Conservation (phyloP, 2,329 filamentous ascomycete species). For the Diplodia scrobiculata region DNA sequence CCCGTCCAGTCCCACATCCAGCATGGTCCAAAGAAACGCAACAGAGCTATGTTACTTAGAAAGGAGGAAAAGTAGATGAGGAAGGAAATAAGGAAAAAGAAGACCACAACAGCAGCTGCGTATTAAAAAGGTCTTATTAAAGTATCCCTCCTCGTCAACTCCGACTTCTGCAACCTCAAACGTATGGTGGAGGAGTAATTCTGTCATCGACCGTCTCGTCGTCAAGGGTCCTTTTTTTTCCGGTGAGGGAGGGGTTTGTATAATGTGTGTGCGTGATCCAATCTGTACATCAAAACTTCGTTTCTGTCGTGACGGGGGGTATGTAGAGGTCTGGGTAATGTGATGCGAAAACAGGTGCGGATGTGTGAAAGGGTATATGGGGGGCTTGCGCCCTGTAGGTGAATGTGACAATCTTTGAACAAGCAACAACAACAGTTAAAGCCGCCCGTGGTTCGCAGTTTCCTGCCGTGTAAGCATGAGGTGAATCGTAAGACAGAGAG, state of each 20-base stretch:
- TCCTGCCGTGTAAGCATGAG: slow-evolving; percentile 1
- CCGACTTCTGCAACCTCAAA: background rate
- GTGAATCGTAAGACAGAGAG: background rate
- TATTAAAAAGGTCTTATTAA: slow-evolving; percentile 14
- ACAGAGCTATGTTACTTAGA: background rate
- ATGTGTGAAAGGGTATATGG: background rate
- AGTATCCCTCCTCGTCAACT: background rate
- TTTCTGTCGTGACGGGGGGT: slow-evolving; percentile 20
- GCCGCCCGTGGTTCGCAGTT: slow-evolving; percentile 9
- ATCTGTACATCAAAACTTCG: slow-evolving; percentile 22
- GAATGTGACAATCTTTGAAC: slow-evolving; percentile 10
- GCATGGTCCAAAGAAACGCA: slow-evolving; percentile 19
- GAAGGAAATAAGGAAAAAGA: background rate
- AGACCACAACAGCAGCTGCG: background rate
- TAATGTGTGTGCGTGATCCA: background rate
- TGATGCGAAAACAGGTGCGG: background rate
- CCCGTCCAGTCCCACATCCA: slow-evolving; percentile 15
- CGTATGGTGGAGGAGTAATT: background rate
- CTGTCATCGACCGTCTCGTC: slow-evolving; percentile 14
- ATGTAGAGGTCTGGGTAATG: background rate
- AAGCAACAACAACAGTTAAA: slow-evolving; percentile 4
- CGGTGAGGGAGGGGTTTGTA: background rate
- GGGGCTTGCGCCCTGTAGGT: slow-evolving; percentile 16
- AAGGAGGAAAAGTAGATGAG: background rate
- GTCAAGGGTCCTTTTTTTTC: background rate